Evolutionary conservation across 257 asterid species (phyloP), one percentile per base, ranked within the genome.

Genomic region (Solanum chmielewskii): DNA sequence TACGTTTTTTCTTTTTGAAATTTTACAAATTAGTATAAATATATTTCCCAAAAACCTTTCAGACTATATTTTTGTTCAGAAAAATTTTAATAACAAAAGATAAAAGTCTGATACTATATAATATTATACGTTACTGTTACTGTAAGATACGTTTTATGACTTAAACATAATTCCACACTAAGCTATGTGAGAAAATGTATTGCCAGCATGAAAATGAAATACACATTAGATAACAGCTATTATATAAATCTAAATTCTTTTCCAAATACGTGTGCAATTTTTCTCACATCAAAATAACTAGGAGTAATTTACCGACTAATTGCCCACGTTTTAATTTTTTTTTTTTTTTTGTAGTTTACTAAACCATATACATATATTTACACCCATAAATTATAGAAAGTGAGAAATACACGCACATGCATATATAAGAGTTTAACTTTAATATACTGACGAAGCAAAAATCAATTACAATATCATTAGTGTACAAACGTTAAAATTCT

Each of bases 221-320:
- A 29, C 25, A 84, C 42, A 37, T 10, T 21, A 83, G 52, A 18
- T 83, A 83, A 83, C 52, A 62, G 76, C 49, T 62, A 84, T 18
- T 71, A 18, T 71, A 18, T 21, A 16, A 52, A 84, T 12, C 9
- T 29, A 11, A 44, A 70, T 70, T 33, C 39, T 31, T 9, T 13
- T 41, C 15, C 29, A 25, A 20, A 29, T 49, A 23, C 75, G 37
- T 25, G 29, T 60, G 42, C 47, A 76, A 59, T 25, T 25, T 25
- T 13, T 78, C 8, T 25, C 33, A 2, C 7, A 25, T 64, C 71
- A 64, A 52, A 52, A 52, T 52, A 52, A 52, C 62, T 66, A 75
- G 12, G 83, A 42, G 60, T 44, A 18, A 85, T 29, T 85, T 42
- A 70, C 14, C 97, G 94, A 91, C 95, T 93, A 92, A 86, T 88